A percentile compares a stretch with the other conserved stretches of the same genome.
These are phyloP conservation scores for Hysterium pulicare DNA, from an alignment of 2,329 filamentous ascomycete species.

Conservation along the genomic window DNA sequence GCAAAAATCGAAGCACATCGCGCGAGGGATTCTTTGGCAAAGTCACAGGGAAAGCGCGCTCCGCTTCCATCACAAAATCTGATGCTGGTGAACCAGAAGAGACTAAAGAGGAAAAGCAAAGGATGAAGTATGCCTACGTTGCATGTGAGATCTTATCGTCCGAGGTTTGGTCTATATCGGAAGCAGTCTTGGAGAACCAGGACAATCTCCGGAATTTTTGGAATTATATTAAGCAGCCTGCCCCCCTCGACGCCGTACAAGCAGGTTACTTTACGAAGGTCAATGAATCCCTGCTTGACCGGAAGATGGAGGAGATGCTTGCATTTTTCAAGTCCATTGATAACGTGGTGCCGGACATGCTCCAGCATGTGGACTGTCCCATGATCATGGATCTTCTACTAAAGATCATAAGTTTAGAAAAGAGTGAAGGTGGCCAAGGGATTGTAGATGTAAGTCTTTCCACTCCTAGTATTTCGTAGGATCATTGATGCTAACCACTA, in stretches of 20 bases:
- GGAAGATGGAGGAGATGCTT: constrained; percentile 97
- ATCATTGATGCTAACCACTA: constrained; percentile 4
- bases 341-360: constrained; percentile 75
- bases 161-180: constrained; percentile 95
- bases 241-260: constrained; percentile 86
- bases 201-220: constrained; percentile 80
- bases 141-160: constrained; percentile 91
- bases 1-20: constrained; percentile 29
- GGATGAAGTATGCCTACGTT: constrained; percentile 90
- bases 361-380: constrained; percentile 92
- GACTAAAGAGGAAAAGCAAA: constrained; percentile 83
- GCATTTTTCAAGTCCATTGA: constrained; percentile 81
- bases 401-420: constrained; percentile 95
- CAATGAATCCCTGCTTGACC: constrained; percentile 95
- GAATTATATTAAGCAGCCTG: constrained; percentile 79
- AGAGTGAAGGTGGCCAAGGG: constrained; percentile 83
- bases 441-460: constrained; percentile 77
- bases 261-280: constrained; percentile 99
- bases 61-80: constrained; percentile 42
- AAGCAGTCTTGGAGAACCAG: constrained; percentile 83
- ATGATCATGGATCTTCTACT: constrained; percentile 97
- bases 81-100: constrained; percentile 45
- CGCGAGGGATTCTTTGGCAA: constrained; percentile 47
- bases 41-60: constrained; percentile 41
- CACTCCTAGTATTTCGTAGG: constrained; percentile 14